Evolutionary conservation across 495 filamentous ascomycete species (phyloP), one percentile per base, ranked within the genome.

Genomic region (Cudoniella acicularis): DNA sequence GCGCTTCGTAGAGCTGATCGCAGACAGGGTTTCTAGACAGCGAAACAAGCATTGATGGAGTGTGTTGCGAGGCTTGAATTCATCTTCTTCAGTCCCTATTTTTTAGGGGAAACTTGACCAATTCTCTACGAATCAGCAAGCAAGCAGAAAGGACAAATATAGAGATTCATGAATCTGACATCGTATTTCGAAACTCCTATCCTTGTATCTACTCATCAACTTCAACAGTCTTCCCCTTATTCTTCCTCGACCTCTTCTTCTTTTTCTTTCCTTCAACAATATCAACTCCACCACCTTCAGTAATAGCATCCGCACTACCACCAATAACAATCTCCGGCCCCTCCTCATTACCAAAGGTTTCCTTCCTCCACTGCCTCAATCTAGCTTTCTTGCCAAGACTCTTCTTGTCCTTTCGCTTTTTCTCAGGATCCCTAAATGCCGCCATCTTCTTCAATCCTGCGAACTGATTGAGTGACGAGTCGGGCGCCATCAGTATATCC

Each of bases 391-490:
- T 98, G 58, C 89, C 88, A 27, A 96, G 78, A 63, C 80, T 81
- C 75, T 93, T 96, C 75, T 86, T 85, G 67, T 98, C 94, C 64
- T 86, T 87, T 57, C 75, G 76, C 77, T 98, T 97, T 81, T 92
- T 92, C 65, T 91, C 90, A 1, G 75, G 72, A 67, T 96, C 92
- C 52, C 94, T 80, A 76, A 94, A 98, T 21, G 89, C 74, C 10
- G 93, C 93, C 59, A 96, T 80, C 73, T 96, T 96, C 81, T 98
- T 98, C 64, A 98, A 76, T 10, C 94, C 94, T 13, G 87, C 93
- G 63, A 88, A 97, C 63, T 89, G 77, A 73, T 98, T 98, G 54
- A 98, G 83, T 56, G 90, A 88, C 6, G 82, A 75, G 72, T 98
- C 94, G 4, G 77, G 73, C 9, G 94, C 94, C 74, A 96, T 87